Conservation (phyloP, 306 rosid genomes). For the Vigna trinervia region DNA sequence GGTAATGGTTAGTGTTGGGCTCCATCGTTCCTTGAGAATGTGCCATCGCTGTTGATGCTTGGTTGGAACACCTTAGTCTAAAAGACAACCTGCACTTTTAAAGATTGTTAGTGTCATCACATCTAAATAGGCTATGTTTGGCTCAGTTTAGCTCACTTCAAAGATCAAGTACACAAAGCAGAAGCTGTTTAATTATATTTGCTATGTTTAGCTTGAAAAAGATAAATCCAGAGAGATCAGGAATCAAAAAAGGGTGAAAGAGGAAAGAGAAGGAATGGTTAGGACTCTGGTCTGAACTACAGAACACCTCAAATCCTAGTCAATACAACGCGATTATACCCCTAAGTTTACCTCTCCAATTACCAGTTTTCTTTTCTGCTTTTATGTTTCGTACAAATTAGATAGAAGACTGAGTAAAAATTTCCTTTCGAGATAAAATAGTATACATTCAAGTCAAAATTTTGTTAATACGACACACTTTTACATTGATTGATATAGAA, state of each 20-base stretch:
- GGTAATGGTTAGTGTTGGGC: slow-evolving; percentile 92
- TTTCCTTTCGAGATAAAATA: neutral
- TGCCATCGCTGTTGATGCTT: slow-evolving; percentile 88
- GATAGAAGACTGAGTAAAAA: too few species aligned
- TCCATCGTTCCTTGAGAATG: slow-evolving; percentile 97
- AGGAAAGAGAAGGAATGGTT: neutral
- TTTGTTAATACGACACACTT: too few species aligned
- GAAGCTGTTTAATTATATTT: neutral
- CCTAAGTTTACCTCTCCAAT: neutral
- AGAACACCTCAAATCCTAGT: neutral
- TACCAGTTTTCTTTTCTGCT: neutral
- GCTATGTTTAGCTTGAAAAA: neutral
- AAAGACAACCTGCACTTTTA: slow-evolving; percentile 82
- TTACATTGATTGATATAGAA: too few species aligned
- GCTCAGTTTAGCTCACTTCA: neutral
- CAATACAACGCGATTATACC: neutral
- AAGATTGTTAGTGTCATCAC: slow-evolving; percentile 9
- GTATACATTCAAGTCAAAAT: neutral
- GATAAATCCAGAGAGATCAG: neutral
- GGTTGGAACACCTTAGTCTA: slow-evolving; percentile 97
- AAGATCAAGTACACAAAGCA: neutral
- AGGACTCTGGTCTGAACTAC: neutral
- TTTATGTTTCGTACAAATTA: neutral
- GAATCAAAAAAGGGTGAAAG: neutral
- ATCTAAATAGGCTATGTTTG: neutral